Evolutionary conservation across 169 alveolate species (phyloP).

Genomic region (Plasmodium ovale): DNA sequence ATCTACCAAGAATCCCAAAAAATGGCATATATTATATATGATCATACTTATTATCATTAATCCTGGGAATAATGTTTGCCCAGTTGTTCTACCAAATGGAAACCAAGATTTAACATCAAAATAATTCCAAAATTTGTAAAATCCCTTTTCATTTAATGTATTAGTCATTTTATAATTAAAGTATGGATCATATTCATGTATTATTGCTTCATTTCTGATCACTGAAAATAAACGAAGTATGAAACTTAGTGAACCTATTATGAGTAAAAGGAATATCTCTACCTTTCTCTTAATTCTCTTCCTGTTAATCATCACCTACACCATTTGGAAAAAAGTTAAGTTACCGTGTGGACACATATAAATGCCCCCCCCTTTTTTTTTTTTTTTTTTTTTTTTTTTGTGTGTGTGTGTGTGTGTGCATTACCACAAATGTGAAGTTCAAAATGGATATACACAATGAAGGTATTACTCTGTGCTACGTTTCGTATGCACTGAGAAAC

Average conservation of each 20-base stretch:
- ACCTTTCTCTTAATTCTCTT: neutral
- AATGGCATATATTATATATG: conserved; percentile 83
- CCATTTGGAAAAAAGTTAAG: neutral
- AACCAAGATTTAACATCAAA: conserved; percentile 97
- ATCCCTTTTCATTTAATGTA: conserved; percentile 93
- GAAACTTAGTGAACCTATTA: conserved; percentile 85
- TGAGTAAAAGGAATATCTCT: conserved; percentile 49
- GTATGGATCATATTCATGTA: conserved; percentile 99
- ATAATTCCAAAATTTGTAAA: conserved; percentile 97
- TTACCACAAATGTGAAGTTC: too few relatives aligned
- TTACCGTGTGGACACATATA: too few relatives aligned
- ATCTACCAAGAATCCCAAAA: conserved; percentile 91
- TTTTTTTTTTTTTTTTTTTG: too few relatives aligned
- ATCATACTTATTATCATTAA: conserved; percentile 95
- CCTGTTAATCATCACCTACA: conserved; percentile 22
- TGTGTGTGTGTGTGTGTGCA: neutral
- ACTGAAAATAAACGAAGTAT: conserved; percentile 95
- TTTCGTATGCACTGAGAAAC: too few relatives aligned
- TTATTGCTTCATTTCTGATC: conserved; percentile 95
- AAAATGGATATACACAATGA: too few relatives aligned
- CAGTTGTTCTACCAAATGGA: conserved; percentile 98
- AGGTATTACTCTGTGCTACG: too few relatives aligned
- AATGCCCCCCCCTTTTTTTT: too few relatives aligned
- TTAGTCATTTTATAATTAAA: conserved; percentile 97
- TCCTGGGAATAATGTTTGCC: conserved; percentile 99